phyloP scores from a whole-genome alignment of 352 stramenopile genomes.

The Thraustochytrium striatum region DNA sequence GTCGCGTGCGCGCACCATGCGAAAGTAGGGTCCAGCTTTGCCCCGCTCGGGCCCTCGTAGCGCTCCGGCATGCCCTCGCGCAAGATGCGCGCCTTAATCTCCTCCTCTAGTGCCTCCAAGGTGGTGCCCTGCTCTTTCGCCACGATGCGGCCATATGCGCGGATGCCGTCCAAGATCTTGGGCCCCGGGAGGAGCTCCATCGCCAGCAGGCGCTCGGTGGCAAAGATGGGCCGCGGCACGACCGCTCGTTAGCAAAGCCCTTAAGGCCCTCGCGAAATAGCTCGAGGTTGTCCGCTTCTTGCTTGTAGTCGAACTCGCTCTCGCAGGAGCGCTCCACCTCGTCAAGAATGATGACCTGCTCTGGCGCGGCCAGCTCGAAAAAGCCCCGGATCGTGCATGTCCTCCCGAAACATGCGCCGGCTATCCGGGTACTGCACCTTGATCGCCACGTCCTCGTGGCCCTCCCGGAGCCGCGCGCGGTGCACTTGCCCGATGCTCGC shows the following conservation, averaged over 20 bases:
- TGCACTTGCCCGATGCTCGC: slow-evolving; percentile 59
- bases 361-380: slow-evolving; percentile 84
- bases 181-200: slow-evolving; percentile 86
- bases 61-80: background rate
- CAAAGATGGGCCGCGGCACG: slow-evolving; percentile 77
- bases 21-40: background rate
- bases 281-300: slow-evolving; percentile 76
- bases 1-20: too few species aligned
- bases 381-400: slow-evolving; percentile 95
- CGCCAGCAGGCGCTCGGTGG: slow-evolving; percentile 87
- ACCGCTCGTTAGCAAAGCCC: background rate
- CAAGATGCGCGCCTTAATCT: slow-evolving; percentile 53
- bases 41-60: slow-evolving; percentile 25
- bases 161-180: slow-evolving; percentile 77
- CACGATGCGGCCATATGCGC: slow-evolving; percentile 82
- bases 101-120: slow-evolving; percentile 70
- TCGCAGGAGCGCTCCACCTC: slow-evolving; percentile 95
- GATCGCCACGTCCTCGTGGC: slow-evolving; percentile 62
- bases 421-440: slow-evolving; percentile 90
- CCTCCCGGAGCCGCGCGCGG: slow-evolving; percentile 9
- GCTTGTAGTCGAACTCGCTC: slow-evolving; percentile 93
- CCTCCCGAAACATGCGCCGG: slow-evolving; percentile 84
- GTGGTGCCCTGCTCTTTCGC: slow-evolving; percentile 74
- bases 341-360: slow-evolving; percentile 84
- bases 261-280: background rate